These are phyloP conservation scores for Penicillium cataractarum DNA, from an alignment of 495 filamentous ascomycete genomes.

Conservation along the genomic window DNA sequence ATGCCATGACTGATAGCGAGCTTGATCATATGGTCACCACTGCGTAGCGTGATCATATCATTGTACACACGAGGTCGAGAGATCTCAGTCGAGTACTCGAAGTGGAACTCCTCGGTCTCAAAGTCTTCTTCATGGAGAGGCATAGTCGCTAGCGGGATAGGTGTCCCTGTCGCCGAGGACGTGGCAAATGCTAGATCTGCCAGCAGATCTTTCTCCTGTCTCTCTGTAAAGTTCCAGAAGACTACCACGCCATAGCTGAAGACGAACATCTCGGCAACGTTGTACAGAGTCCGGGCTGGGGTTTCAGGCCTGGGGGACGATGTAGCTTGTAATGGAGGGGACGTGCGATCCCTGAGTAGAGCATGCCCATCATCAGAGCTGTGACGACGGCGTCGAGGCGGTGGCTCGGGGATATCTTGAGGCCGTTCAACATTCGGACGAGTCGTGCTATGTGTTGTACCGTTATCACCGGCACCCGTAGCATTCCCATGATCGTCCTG, in stretches of 20 bases:
- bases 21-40: slow-evolving; percentile 98
- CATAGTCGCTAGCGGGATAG: slow-evolving; percentile 65
- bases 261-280: slow-evolving; percentile 97
- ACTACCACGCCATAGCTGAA: slow-evolving; percentile 98
- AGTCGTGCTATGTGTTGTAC: not conserved
- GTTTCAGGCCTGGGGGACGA: slow-evolving; percentile 28
- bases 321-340: slow-evolving; percentile 18
- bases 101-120: slow-evolving; percentile 98
- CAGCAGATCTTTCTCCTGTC: slow-evolving; percentile 94
- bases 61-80: slow-evolving; percentile 91
- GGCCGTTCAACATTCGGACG: slow-evolving; percentile 9
- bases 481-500: slow-evolving; percentile 28
- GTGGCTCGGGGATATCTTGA: slow-evolving; percentile 16
- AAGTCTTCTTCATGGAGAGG: slow-evolving; percentile 83
- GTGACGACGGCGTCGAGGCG: slow-evolving; percentile 29
- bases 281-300: slow-evolving; percentile 58
- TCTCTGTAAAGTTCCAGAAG: slow-evolving; percentile 97
- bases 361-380: slow-evolving; percentile 32
- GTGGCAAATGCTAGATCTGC: slow-evolving; percentile 93
- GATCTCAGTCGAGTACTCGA: slow-evolving; percentile 88
- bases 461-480: slow-evolving; percentile 8
- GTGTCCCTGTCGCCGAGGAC: slow-evolving; percentile 49
- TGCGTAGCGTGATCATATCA: slow-evolving; percentile 97
- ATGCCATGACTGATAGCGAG: slow-evolving; percentile 96
- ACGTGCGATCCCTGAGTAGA: slow-evolving; percentile 22